These are phyloP conservation scores for Penicillium antarcticum DNA, from an alignment of 495 filamentous ascomycete genomes.

Conservation along the genomic window DNA sequence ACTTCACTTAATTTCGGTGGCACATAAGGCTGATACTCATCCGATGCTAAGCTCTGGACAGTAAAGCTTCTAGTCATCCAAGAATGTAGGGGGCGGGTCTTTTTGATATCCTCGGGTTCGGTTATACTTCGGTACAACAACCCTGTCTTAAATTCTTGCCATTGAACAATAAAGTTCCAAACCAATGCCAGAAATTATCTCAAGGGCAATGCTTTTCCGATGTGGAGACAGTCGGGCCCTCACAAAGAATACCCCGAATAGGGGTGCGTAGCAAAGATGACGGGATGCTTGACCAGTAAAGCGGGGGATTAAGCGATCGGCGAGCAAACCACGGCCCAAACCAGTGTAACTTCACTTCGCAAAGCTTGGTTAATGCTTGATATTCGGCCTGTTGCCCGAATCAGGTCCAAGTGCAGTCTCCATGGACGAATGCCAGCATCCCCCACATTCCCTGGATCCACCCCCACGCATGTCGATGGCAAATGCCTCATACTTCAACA, in stretches of 20 bases:
- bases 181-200: too few species aligned
- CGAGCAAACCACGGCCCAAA: background rate
- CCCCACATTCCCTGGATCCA: slow-evolving; percentile 16
- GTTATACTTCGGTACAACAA: too few species aligned
- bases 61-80: too few species aligned
- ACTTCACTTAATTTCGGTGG: too few species aligned
- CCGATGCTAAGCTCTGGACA: too few species aligned
- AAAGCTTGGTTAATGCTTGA: slow-evolving; percentile 1
- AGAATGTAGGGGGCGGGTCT: too few species aligned
- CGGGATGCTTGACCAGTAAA: background rate
- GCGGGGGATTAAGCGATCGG: background rate
- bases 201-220: background rate
- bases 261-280: background rate
- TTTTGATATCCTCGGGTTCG: too few species aligned
- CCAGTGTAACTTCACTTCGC: background rate
- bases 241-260: background rate
- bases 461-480: slow-evolving; percentile 15
- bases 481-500: slow-evolving; percentile 7
- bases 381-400: background rate
- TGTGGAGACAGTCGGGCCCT: background rate
- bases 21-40: too few species aligned
- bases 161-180: too few species aligned
- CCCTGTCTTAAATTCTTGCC: too few species aligned
- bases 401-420: background rate
- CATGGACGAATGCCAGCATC: background rate